Evolutionary conservation across 306 rosid species (phyloP).

Genomic region (Lathyrus oleraceus): DNA sequence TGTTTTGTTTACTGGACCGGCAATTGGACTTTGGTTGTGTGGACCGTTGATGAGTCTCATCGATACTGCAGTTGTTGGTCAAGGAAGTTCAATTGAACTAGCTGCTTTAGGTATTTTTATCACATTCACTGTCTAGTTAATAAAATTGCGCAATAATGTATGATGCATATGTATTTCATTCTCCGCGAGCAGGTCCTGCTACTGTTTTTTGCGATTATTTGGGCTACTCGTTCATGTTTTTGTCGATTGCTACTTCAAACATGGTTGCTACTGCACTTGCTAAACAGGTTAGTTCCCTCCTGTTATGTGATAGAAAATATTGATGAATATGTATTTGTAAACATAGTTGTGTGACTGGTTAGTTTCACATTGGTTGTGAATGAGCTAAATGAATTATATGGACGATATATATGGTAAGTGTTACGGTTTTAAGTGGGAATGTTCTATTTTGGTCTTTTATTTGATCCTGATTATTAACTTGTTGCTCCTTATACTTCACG

Average conservation of each 20-base stretch:
- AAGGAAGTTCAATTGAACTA: constrained; percentile 85
- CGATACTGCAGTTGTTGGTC: constrained; percentile 83
- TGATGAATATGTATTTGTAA: constrained; percentile 4
- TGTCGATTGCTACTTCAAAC: constrained; percentile 86
- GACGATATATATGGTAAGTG: neutral
- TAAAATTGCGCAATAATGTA: neutral
- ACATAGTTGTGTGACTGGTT: neutral
- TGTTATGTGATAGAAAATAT: neutral
- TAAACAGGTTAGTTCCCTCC: constrained; percentile 52
- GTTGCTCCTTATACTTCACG: neutral
- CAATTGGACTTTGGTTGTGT: constrained; percentile 78
- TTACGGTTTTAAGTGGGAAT: neutral
- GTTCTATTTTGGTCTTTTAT: neutral
- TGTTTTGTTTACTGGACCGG: constrained; percentile 69
- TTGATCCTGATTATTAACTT: neutral
- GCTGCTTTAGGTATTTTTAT: constrained; percentile 72
- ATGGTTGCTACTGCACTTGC: constrained; percentile 96
- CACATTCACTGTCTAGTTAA: neutral
- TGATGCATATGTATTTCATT: constrained; percentile 15
- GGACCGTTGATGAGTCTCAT: constrained; percentile 92
- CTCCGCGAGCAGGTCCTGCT: constrained; percentile 64
- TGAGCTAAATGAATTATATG: neutral
- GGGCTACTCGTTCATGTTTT: constrained; percentile 84
- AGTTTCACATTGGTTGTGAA: neutral
- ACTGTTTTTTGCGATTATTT: constrained; percentile 82